Conservation (phyloP, 257 asterid genomes). For the Jaltomata sinuosa region DNA sequence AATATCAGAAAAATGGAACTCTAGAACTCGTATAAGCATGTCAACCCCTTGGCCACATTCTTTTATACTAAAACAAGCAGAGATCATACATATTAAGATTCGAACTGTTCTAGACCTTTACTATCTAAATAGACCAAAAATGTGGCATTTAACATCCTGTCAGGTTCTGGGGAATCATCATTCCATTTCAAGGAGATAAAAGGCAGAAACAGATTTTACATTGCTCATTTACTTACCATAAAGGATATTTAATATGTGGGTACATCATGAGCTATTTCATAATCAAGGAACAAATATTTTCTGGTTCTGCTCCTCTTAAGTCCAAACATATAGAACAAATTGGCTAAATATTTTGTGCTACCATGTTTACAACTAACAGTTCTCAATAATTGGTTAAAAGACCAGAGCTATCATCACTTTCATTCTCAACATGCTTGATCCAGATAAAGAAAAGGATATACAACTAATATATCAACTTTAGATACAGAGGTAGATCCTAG, state of each 20-base stretch:
- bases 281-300: not conserved
- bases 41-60: no score
- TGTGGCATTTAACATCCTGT: not conserved
- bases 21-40: no score
- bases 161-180: not conserved
- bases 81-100: not conserved
- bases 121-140: not conserved
- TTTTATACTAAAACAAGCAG: not conserved
- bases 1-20: not conserved
- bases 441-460: not conserved
- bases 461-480: not conserved
- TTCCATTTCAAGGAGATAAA: not conserved
- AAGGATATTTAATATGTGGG: not conserved
- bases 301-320: not conserved
- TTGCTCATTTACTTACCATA: not conserved
- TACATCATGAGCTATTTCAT: not conserved
- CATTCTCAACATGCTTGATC: not conserved
- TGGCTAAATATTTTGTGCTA: not conserved
- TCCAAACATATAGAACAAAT: not conserved
- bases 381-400: not conserved
- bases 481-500: not conserved
- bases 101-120: not conserved
- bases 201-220: not conserved
- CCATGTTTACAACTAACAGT: not conserved
- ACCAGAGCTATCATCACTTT: not conserved